phyloP scores from a whole-genome alignment of 768 basidiomycete genomes.

The Amanita phalloides region DNA sequence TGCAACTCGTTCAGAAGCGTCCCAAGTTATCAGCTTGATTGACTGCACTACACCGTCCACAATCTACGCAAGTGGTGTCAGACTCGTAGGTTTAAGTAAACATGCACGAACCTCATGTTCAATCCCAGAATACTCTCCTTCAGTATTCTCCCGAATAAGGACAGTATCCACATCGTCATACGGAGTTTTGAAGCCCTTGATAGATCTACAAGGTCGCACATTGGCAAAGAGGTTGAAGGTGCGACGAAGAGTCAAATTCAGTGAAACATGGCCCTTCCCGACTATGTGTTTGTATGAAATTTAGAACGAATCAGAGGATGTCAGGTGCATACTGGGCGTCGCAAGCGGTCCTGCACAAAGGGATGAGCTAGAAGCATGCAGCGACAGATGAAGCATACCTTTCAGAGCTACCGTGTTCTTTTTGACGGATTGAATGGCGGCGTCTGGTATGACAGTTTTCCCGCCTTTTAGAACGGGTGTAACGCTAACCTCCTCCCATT shows the following conservation, averaged over 20 bases:
- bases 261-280: constrained; percentile 97
- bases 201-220: constrained; percentile 92
- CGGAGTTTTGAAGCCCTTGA: constrained; percentile 95
- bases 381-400: constrained; percentile 37
- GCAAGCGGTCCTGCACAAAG: constrained; percentile 73
- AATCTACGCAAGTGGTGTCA: constrained; percentile 36
- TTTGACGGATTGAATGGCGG: constrained; percentile 84
- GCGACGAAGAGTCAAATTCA: constrained; percentile 92
- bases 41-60: constrained; percentile 98
- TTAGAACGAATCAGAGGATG: not conserved
- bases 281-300: constrained; percentile 34
- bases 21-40: constrained; percentile 99
- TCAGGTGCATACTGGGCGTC: constrained; percentile 72
- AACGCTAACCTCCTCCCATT: constrained; percentile 99
- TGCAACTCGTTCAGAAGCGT: constrained; percentile 96
- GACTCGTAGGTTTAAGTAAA: not conserved
- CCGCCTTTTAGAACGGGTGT: constrained; percentile 89
- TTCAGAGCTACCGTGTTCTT: constrained; percentile 98
- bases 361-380: not conserved
- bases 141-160: constrained; percentile 98
- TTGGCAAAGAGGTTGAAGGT: constrained; percentile 99
- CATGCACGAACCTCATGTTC: constrained; percentile 77
- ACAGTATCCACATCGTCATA: constrained; percentile 98
- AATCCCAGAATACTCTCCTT: constrained; percentile 99
- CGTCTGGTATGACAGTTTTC: constrained; percentile 94